Conservation (phyloP, 2,329 filamentous ascomycete species). For the Didymella lethalis region DNA sequence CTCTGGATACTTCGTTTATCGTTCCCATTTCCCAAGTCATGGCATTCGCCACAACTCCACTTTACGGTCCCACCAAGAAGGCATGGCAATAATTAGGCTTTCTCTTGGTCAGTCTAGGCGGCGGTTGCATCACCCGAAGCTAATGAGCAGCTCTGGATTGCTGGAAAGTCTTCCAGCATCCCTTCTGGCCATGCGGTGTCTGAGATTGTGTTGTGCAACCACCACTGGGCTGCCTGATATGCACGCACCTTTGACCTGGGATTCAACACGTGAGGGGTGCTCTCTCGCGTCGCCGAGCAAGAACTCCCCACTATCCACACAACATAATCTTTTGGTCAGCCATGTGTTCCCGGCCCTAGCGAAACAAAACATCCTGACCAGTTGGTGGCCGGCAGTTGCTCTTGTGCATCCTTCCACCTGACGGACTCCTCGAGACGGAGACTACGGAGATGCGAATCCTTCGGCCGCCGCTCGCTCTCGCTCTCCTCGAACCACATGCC, state of each 20-base stretch:
- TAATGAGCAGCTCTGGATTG: not conserved
- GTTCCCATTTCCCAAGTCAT: not conserved
- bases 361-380: not conserved
- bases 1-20: not conserved
- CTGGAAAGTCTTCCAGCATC: not conserved
- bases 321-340: not conserved
- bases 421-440: not conserved
- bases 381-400: not conserved
- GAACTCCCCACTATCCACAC: not conserved
- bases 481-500: not conserved
- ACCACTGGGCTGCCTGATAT: conserved; percentile 9
- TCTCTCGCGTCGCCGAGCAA: not conserved
- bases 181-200: not conserved
- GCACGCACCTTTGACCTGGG: conserved; percentile 1
- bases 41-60: not conserved
- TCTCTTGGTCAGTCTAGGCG: not conserved
- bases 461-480: not conserved
- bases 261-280: conserved; percentile 6
- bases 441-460: not conserved
- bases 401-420: conserved; percentile 1
- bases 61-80: not conserved
- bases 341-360: conserved; percentile 2
- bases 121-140: not conserved
- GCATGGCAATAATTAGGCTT: not conserved
- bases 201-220: conserved; percentile 5